These are phyloP conservation scores for Aspergillus vadensis DNA, from an alignment of 2,329 filamentous ascomycete species.

Conservation along the genomic window DNA sequence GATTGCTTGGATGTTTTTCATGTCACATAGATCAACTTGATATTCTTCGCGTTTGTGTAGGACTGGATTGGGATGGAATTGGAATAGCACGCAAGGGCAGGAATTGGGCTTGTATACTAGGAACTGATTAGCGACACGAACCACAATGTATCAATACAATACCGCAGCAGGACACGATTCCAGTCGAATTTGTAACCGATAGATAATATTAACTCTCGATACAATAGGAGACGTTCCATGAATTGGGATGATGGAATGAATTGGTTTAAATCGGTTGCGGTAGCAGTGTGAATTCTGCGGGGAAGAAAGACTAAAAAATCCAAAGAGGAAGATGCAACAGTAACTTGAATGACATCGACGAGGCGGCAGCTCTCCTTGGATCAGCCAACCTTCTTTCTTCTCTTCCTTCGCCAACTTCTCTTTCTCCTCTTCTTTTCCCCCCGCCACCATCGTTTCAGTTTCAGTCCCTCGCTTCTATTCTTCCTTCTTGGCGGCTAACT, in stretches of 20 bases:
- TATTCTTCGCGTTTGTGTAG: constrained; percentile 7
- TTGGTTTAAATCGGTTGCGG: not conserved
- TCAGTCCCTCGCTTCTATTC: constrained; percentile 6
- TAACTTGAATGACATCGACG: constrained; percentile 10
- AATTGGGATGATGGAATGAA: not conserved
- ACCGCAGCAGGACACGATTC: not conserved
- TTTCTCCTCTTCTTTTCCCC: not conserved
- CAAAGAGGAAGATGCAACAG: not conserved
- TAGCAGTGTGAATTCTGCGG: not conserved
- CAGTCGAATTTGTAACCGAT: not conserved
- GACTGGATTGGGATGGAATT: constrained; percentile 7
- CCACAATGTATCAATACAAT: constrained; percentile 32
- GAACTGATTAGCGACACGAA: constrained; percentile 28
- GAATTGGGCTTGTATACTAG: constrained; percentile 26
- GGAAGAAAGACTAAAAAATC: not conserved
- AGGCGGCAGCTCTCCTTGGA: constrained; percentile 1
- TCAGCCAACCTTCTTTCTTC: constrained; percentile 11
- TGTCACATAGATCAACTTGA: constrained; percentile 10
- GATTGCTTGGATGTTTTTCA: constrained; percentile 2
- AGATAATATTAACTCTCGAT: no score
- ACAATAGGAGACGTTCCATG: no score
- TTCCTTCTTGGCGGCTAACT: not conserved
- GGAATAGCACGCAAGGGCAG: not conserved
- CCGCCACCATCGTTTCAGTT: not conserved
- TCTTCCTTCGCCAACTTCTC: not conserved